These are phyloP conservation scores for Cenchrus purpureus DNA, from an alignment of 176 grass and related monocot species.

Conservation along the genomic window DNA sequence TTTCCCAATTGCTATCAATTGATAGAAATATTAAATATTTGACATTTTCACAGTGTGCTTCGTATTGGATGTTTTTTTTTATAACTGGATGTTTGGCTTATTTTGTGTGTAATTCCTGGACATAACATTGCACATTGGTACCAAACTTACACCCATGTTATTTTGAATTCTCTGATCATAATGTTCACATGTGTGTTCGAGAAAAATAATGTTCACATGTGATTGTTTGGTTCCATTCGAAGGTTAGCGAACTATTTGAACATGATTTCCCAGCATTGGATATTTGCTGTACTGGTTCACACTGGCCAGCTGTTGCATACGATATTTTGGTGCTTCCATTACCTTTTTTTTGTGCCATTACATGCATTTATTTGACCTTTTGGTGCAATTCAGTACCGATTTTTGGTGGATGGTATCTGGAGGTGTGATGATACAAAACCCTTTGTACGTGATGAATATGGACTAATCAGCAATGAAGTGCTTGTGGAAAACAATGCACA, in stretches of 20 bases:
- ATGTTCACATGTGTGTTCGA: background rate
- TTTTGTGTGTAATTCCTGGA: slow-evolving; percentile 3
- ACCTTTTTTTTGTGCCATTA: background rate
- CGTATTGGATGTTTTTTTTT: background rate
- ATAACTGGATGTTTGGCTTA: background rate
- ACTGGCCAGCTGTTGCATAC: slow-evolving; percentile 4
- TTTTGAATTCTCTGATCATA: background rate
- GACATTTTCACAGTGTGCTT: background rate
- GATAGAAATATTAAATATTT: slow-evolving; percentile 14
- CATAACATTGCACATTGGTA: background rate
- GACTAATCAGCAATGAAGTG: slow-evolving; percentile 63
- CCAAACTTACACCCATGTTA: slow-evolving; percentile 2
- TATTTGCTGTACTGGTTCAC: slow-evolving; percentile 1
- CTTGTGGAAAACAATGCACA: slow-evolving; percentile 55
- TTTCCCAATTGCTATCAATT: slow-evolving; percentile 10
- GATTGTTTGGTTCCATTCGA: slow-evolving; percentile 27
- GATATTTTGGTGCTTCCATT: slow-evolving; percentile 26
- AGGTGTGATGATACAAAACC: slow-evolving; percentile 60
- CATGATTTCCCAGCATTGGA: background rate
- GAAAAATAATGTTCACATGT: background rate
- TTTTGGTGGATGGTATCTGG: slow-evolving; percentile 69
- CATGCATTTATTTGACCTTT: slow-evolving; percentile 40
- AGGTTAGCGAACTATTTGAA: slow-evolving; percentile 30
- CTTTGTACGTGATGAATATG: slow-evolving; percentile 51
- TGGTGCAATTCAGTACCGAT: slow-evolving; percentile 66